These are phyloP conservation scores for Mrakia hoshinonis DNA, from an alignment of 768 basidiomycete species.

Conservation along the genomic window DNA sequence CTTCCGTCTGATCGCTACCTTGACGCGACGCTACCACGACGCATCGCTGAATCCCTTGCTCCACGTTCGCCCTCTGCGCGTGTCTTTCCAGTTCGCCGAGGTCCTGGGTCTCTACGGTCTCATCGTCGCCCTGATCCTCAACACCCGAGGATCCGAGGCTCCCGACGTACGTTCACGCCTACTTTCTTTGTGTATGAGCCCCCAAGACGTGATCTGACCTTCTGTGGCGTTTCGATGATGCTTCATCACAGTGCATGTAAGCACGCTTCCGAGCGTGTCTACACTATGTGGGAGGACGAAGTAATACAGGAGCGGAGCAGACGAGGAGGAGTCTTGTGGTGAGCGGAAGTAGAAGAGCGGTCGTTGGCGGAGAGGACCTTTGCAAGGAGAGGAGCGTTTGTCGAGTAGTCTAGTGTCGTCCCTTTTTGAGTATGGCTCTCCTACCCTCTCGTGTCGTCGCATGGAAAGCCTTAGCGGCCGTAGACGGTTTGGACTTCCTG, in stretches of 20 bases:
- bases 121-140: constrained; percentile 93
- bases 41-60: background rate
- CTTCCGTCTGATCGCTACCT: background rate
- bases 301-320: background rate
- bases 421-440: background rate
- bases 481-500: background rate
- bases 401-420: constrained; percentile 1
- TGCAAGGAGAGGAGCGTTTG: background rate
- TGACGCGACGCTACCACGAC: background rate
- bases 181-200: background rate
- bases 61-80: background rate
- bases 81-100: constrained; percentile 33
- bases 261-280: background rate
- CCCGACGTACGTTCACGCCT: constrained; percentile 9
- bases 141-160: constrained; percentile 46
- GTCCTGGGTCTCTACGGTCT: constrained; percentile 86
- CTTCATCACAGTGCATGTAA: constrained; percentile 17
- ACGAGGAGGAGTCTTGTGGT: background rate
- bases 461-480: no score
- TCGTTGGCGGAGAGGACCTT: background rate
- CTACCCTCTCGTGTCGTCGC: background rate
- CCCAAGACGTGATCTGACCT: background rate
- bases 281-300: background rate
- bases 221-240: no score
- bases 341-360: background rate